phyloP scores from a whole-genome alignment of 352 stramenopile genomes.

The Pythium scleroteichum region DNA sequence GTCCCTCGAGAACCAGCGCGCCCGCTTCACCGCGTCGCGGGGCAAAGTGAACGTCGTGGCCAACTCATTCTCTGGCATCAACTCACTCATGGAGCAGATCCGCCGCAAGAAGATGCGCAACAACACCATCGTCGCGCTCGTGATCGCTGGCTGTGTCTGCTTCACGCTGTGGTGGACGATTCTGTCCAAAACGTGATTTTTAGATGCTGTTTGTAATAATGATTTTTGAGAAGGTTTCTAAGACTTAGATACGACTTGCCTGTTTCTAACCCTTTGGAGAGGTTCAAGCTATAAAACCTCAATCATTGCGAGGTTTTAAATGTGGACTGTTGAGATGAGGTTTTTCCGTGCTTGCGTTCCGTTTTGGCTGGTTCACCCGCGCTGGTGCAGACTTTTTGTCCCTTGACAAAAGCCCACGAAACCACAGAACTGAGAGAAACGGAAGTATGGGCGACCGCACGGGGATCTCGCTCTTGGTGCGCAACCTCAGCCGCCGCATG shows the following conservation, averaged over 20 bases:
- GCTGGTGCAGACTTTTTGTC: slow-evolving; percentile 12
- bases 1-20: slow-evolving; percentile 89
- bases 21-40: slow-evolving; percentile 82
- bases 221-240: slow-evolving; percentile 18
- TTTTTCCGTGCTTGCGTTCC: slow-evolving; percentile 9
- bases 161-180: slow-evolving; percentile 97
- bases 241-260: no score
- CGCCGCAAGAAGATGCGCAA: slow-evolving; percentile 95
- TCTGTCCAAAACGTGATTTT: slow-evolving; percentile 69
- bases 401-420: slow-evolving; percentile 4
- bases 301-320: slow-evolving; percentile 6
- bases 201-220: no score
- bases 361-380: slow-evolving; percentile 22
- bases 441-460: slow-evolving; percentile 34
- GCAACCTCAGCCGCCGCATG: slow-evolving; percentile 92
- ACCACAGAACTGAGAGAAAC: neutral
- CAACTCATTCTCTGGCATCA: slow-evolving; percentile 93
- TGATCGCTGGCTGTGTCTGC: slow-evolving; percentile 95
- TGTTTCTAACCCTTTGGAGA: neutral
- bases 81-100: slow-evolving; percentile 96
- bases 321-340: slow-evolving; percentile 4
- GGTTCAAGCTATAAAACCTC: slow-evolving; percentile 24
- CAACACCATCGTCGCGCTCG: slow-evolving; percentile 95
- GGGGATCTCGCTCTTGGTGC: slow-evolving; percentile 92
- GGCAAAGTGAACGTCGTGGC: slow-evolving; percentile 84